Evolutionary conservation across 257 asterid species (phyloP).

Genomic region (Cordia subcordata): DNA sequence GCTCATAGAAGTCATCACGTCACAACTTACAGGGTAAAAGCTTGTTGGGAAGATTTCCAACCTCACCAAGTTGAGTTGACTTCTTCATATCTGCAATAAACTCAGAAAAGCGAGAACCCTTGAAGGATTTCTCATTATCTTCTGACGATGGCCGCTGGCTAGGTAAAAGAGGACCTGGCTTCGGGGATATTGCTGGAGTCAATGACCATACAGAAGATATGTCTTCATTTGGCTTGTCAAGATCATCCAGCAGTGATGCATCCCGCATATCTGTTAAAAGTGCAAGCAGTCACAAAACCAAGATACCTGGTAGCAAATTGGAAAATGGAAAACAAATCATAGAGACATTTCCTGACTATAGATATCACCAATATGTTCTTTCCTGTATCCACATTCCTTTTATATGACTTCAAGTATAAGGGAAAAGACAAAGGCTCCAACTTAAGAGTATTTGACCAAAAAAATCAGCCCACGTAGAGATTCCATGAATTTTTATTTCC

Average conservation of each 20-base stretch:
- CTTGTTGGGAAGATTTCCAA: conserved; percentile 28
- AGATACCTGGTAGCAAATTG: not conserved
- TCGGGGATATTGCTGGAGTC: conserved; percentile 75
- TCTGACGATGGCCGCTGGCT: conserved; percentile 32
- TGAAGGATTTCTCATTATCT: conserved; percentile 40
- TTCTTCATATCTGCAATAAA: conserved; percentile 73
- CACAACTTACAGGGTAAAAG: conserved; percentile 62
- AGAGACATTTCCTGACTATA: not conserved
- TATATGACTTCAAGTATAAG: too few relatives aligned
- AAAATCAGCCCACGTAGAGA: too few relatives aligned
- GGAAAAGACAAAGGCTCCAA: too few relatives aligned
- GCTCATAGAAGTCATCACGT: conserved; percentile 9
- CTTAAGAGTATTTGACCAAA: too few relatives aligned
- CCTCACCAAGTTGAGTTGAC: conserved; percentile 34
- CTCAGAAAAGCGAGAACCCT: conserved; percentile 89
- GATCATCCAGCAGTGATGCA: conserved; percentile 51
- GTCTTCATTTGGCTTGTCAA: conserved; percentile 70
- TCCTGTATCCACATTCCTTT: too few relatives aligned
- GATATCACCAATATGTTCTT: too few relatives aligned
- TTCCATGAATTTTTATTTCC: too few relatives aligned
- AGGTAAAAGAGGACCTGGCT: conserved; percentile 50
- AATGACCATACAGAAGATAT: conserved; percentile 86
- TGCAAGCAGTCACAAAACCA: not conserved
- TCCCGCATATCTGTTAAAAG: conserved; percentile 61
- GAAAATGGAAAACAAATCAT: not conserved